A percentile compares a stretch with the other conserved stretches of the same genome.
Evolutionary conservation across 768 basidiomycete species (phyloP).

Genomic region (Mycena capillaripes): DNA sequence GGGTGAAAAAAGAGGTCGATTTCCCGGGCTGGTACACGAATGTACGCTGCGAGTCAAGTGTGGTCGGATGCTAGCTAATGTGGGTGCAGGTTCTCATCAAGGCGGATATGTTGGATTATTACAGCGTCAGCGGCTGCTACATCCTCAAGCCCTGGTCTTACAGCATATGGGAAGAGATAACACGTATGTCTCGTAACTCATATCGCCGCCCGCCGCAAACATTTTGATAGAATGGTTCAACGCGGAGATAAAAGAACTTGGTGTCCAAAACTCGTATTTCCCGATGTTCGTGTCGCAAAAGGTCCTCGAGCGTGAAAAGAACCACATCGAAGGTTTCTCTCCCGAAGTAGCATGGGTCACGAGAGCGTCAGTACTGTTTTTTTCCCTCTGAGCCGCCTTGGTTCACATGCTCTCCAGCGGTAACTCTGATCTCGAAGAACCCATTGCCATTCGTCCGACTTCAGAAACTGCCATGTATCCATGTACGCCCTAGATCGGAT

Average conservation of each 20-base stretch:
- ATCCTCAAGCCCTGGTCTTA: constrained; percentile 99
- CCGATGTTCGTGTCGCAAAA: constrained; percentile 97
- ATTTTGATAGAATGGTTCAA: constrained; percentile 91
- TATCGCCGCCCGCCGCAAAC: constrained; percentile 2
- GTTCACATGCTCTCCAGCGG: constrained; percentile 65
- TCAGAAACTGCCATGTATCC: constrained; percentile 99
- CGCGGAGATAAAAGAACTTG: constrained; percentile 90
- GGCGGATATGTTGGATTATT: constrained; percentile 99
- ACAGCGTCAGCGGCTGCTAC: constrained; percentile 98
- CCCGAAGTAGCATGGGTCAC: constrained; percentile 99
- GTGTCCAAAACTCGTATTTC: constrained; percentile 98
- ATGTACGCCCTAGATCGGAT: constrained; percentile 64
- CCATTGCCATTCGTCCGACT: constrained; percentile 97
- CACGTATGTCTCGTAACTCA: constrained; percentile 64
- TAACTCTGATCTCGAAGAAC: constrained; percentile 93
- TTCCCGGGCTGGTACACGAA: constrained; percentile 96
- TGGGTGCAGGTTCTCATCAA: constrained; percentile 88
- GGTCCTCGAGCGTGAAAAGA: constrained; percentile 95
- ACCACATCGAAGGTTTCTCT: constrained; percentile 99
- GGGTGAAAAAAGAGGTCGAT: constrained; percentile 96
- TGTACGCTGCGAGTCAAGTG: constrained; percentile 58
- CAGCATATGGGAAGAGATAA: constrained; percentile 97
- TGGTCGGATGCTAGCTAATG: constrained; percentile 7
- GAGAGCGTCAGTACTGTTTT: constrained; percentile 79
- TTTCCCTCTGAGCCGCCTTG: neutral